Base-by-base conservation (phyloP, 192 early-diverging fungal genomes). In the Backusella sp. region DNA sequence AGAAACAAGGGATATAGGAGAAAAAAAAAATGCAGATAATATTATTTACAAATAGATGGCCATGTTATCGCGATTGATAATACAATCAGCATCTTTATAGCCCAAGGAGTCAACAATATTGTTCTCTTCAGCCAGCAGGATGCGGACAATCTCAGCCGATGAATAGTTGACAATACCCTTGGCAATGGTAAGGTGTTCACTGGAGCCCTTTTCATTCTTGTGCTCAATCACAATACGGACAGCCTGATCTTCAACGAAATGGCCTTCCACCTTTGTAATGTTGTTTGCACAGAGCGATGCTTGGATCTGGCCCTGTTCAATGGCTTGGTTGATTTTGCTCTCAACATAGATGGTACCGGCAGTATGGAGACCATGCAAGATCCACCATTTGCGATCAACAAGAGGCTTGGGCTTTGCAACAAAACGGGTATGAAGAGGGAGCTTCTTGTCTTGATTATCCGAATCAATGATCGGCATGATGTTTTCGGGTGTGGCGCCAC, bases 381-480 rank as follows among this genome's bases (percentile, higher is more conserved):
- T 97, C 98, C 98, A 99, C 98, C 98, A 99, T 77, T 97, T 96
- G 53, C 94, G 90, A 84, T 98, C 96, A 30, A 94, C 86, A 86
- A 97, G 89, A 5, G 95, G 94, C 66, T 93, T 91, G 41, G 89
- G 79, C 66, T 93, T 95, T 7, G 96, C 91, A 8, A 96, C 67
- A 77, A 99, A 99, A 26, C 93, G 91, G 23, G 98, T 99, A 78
- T 97, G 96, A 66, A 93, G 84, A 23, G 89, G 88, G n/a, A 46
- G 62, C 65, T 21, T 75, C 30, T 56, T 19, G 52, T 70, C 56
- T 15, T 62, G 70, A 8, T 85, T 81, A 93, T n/a, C 11, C 0
- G 89, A 68, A 52, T 91, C 84, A 74, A 98, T 87, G 71, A 98
- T 97, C 19, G 88, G 80, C 23, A 92, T 82, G 37, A 98, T 95